Conservation (phyloP, 805 yeast genomes). For the Kockiozyma suomiensis region DNA sequence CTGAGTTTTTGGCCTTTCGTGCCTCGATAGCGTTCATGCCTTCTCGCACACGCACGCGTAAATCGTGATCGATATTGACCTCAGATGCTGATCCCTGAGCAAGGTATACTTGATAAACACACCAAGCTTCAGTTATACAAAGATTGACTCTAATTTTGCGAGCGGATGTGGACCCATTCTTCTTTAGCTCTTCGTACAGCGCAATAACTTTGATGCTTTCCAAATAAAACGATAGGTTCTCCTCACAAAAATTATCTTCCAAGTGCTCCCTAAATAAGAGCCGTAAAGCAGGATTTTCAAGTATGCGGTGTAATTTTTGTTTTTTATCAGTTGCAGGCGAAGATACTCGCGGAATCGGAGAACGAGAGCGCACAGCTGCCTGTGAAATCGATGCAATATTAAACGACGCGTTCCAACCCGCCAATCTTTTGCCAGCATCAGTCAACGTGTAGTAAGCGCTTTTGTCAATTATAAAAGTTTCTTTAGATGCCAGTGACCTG, state of each 20-base stretch:
- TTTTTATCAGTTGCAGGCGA: constrained; percentile 11
- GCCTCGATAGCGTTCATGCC: constrained; percentile 21
- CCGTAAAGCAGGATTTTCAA: constrained; percentile 76
- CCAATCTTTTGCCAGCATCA: constrained; percentile 17
- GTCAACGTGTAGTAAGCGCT: constrained; percentile 20
- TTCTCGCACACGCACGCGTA: constrained; percentile 25
- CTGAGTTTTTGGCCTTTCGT: background rate
- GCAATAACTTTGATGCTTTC: constrained; percentile 54
- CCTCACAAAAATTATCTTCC: constrained; percentile 66
- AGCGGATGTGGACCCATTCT: background rate
- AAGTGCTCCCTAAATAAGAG: constrained; percentile 68
- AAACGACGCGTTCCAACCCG: constrained; percentile 20
- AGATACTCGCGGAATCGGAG: constrained; percentile 4
- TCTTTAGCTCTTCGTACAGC: constrained; percentile 20
- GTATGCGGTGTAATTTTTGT: constrained; percentile 46
- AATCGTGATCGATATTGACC: constrained; percentile 62
- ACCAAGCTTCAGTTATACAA: constrained; percentile 57
- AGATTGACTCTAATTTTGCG: constrained; percentile 16
- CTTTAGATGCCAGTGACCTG: background rate
- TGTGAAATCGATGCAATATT: background rate
- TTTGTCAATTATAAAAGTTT: constrained; percentile 5
- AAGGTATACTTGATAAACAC: constrained; percentile 66
- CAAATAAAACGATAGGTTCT: constrained; percentile 71
- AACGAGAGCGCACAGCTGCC: background rate
- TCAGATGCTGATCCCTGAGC: constrained; percentile 68